These are phyloP conservation scores for Chaetomiaceae sp. DNA, from an alignment of 2,329 filamentous ascomycete species.

Conservation along the genomic window DNA sequence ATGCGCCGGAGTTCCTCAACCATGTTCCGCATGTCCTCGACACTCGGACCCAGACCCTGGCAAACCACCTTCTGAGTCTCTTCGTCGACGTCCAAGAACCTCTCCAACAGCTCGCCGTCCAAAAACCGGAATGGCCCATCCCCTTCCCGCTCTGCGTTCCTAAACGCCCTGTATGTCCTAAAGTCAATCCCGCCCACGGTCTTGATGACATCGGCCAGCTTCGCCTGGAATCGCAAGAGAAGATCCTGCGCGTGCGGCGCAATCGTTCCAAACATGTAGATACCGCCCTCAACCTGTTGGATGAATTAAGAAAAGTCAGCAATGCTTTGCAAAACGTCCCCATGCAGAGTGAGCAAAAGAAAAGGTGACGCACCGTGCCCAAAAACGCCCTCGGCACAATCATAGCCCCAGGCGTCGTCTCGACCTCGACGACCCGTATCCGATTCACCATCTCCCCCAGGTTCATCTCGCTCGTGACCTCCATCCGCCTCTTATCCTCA, in stretches of 20 bases:
- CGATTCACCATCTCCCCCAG: slow-evolving; percentile 92
- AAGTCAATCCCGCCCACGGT: slow-evolving; percentile 73
- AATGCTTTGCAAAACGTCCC: no score
- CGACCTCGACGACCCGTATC: slow-evolving; percentile 69
- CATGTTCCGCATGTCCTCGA: slow-evolving; percentile 58
- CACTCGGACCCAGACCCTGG: slow-evolving; percentile 52
- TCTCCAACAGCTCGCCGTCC: slow-evolving; percentile 85
- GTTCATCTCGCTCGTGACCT: slow-evolving; percentile 74
- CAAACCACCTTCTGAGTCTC: slow-evolving; percentile 49
- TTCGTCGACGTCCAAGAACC: slow-evolving; percentile 69
- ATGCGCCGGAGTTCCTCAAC: slow-evolving; percentile 59
- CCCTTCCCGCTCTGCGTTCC: slow-evolving; percentile 62
- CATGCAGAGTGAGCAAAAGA: slow-evolving; percentile 7
- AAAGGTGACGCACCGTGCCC: slow-evolving; percentile 71
- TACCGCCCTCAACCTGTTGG: slow-evolving; percentile 81
- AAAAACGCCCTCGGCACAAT: slow-evolving; percentile 82
- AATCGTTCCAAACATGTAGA: slow-evolving; percentile 86
- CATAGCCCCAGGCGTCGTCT: slow-evolving; percentile 57
- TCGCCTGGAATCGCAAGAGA: slow-evolving; percentile 73
- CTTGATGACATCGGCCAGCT: slow-evolving; percentile 60
- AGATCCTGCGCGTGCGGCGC: slow-evolving; percentile 67
- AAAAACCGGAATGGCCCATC: slow-evolving; percentile 82
- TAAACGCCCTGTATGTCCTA: slow-evolving; percentile 74
- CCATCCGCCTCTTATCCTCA: slow-evolving; percentile 66
- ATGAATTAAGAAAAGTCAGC: neutral